These are phyloP conservation scores for Gnomoniopsis sp. DNA, from an alignment of 2,329 filamentous ascomycete genomes.

Conservation along the genomic window DNA sequence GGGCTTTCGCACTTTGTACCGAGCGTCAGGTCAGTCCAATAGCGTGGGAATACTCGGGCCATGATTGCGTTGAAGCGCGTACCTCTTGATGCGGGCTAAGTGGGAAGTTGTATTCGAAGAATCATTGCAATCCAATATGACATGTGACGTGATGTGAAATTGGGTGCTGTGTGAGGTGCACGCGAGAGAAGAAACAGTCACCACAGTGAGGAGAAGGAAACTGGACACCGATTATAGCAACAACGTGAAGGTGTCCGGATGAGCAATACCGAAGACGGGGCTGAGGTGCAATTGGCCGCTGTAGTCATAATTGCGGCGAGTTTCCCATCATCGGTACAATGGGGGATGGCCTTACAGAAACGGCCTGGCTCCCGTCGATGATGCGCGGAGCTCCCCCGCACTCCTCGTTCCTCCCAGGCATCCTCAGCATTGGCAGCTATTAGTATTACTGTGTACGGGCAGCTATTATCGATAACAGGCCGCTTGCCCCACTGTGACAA, in stretches of 20 bases:
- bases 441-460: background rate
- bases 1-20: slow-evolving; percentile 18
- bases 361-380: too few species aligned
- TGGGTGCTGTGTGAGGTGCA: too few species aligned
- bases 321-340: background rate
- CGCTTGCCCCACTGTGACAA: background rate
- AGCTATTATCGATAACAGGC: background rate
- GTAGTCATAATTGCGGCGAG: background rate
- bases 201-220: background rate
- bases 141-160: too few species aligned
- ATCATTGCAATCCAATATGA: background rate
- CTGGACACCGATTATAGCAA: background rate
- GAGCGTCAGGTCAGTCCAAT: background rate
- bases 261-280: background rate
- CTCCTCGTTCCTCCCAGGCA: background rate
- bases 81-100: background rate
- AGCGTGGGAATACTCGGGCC: background rate
- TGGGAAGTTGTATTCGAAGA: background rate
- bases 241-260: background rate
- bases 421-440: background rate
- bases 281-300: too few species aligned
- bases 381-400: background rate
- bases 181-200: background rate
- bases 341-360: background rate
- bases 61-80: background rate